These are phyloP conservation scores for Gracilaria vermiculophylla DNA, from an alignment of 23 red algal species.

Conservation along the genomic window DNA sequence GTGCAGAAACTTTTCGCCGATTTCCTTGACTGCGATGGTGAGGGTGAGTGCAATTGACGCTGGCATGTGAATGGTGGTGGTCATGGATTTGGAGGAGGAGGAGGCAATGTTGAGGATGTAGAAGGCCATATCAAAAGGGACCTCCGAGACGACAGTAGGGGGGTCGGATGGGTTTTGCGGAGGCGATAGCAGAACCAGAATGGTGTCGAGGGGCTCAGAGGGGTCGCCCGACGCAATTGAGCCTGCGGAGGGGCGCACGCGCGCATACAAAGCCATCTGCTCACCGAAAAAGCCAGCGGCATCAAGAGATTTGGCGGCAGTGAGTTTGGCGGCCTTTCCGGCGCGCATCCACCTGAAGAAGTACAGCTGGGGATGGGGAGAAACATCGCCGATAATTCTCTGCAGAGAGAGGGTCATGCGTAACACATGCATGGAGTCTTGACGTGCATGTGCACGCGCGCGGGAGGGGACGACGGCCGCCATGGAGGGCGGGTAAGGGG, in stretches of 20 bases:
- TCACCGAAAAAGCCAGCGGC: conserved; percentile 2
- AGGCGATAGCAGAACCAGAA: conserved; percentile 7
- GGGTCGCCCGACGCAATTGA: conserved; percentile 20
- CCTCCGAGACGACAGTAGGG: neutral
- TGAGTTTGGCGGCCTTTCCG: conserved; percentile 24
- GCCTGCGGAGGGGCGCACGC: neutral
- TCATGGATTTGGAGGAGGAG: neutral
- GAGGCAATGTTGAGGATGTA: conserved; percentile 26
- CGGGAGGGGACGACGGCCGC: conserved; percentile 52
- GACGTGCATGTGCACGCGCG: conserved; percentile 23
- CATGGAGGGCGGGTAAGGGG: neutral
- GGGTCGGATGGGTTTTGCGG: neutral
- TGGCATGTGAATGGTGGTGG: conserved; percentile 2
- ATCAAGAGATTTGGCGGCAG: conserved; percentile 15
- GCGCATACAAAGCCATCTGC: conserved; percentile 40
- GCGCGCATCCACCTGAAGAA: conserved; percentile 55
- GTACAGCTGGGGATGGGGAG: conserved; percentile 27
- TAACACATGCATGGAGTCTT: neutral
- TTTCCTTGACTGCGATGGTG: conserved; percentile 49
- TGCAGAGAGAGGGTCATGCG: conserved; percentile 30
- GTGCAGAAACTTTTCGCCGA: conserved; percentile 49
- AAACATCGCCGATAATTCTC: conserved; percentile 14
- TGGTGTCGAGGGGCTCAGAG: conserved; percentile 42
- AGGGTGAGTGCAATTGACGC: conserved; percentile 2
- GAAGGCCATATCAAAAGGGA: conserved; percentile 33